phyloP scores from a whole-genome alignment of 2,329 filamentous ascomycete genomes.

The Lecanoromycetidae sp. region DNA sequence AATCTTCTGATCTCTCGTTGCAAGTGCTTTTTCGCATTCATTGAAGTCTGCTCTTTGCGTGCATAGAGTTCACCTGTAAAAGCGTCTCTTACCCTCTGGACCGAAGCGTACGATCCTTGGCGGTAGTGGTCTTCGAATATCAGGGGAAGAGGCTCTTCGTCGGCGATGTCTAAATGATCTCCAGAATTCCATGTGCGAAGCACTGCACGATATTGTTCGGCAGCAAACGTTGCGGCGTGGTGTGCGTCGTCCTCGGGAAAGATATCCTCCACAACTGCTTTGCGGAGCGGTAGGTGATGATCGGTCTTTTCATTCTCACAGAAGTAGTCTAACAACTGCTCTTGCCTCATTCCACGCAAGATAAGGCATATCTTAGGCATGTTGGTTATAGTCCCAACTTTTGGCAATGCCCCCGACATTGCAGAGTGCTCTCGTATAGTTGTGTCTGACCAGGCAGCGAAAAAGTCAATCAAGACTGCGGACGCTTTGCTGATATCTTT shows the following conservation, averaged over 20 bases:
- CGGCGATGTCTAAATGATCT: constrained; percentile 2
- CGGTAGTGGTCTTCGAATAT: neutral
- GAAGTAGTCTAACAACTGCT: constrained; percentile 3
- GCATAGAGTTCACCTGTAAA: neutral
- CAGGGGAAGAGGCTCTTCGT: constrained; percentile 7
- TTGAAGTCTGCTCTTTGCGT: neutral
- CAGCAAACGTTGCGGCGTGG: constrained; percentile 2
- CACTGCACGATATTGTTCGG: constrained; percentile 7
- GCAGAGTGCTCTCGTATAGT: neutral
- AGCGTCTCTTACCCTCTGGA: neutral
- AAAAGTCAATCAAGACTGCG: constrained; percentile 1
- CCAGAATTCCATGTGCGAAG: constrained; percentile 2
- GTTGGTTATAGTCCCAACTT: neutral
- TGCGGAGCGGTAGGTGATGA: neutral
- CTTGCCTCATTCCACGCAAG: constrained; percentile 3
- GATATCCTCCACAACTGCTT: neutral
- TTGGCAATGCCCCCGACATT: neutral
- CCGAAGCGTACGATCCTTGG: neutral
- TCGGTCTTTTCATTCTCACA: neutral
- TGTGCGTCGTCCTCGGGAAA: neutral
- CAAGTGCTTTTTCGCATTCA: constrained; percentile 4
- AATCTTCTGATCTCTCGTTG: constrained; percentile 4
- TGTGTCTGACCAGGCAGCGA: constrained; percentile 2
- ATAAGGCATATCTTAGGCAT: constrained; percentile 4
- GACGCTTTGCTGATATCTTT: neutral